Conservation (phyloP, 306 rosid species). For the Cucurbita maxima region DNA sequence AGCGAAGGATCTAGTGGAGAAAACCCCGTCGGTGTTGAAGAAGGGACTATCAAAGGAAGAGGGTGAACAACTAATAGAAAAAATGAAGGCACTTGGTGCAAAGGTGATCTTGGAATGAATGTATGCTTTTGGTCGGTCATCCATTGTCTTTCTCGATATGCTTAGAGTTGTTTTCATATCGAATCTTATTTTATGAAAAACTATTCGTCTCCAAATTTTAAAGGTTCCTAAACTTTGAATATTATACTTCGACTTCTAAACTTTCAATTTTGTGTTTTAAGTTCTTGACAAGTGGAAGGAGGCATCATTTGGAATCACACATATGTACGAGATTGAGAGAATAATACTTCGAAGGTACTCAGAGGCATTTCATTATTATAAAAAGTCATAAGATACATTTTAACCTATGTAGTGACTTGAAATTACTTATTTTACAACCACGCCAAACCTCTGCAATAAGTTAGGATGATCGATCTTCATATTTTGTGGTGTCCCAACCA, state of each 20-base stretch:
- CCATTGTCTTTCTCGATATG: not conserved
- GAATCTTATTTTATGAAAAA: too few relatives aligned
- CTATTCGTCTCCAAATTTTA: too few relatives aligned
- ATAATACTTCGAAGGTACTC: not conserved
- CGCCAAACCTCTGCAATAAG: not conserved
- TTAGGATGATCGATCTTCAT: not conserved
- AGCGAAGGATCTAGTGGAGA: conserved; percentile 75
- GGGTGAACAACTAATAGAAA: conserved; percentile 68
- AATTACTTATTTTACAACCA: not conserved
- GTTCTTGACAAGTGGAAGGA: not conserved
- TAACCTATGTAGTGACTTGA: not conserved
- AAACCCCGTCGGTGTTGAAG: conserved; percentile 63
- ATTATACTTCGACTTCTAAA: too few relatives aligned
- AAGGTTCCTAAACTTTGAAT: too few relatives aligned
- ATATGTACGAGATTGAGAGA: not conserved
- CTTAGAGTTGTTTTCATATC: not conserved
- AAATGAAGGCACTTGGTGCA: conserved; percentile 81
- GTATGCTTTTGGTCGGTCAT: not conserved
- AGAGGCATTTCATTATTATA: not conserved
- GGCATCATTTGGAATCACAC: not conserved
- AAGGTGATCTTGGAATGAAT: conserved; percentile 66
- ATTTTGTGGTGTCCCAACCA: not conserved
- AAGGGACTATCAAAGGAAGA: conserved; percentile 81
- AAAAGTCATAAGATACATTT: not conserved
- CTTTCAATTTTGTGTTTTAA: too few relatives aligned